These are phyloP conservation scores for Antitrichia curtipendula DNA, from an alignment of 225 moss, liverwort and hornwort genomes.

Conservation along the genomic window DNA sequence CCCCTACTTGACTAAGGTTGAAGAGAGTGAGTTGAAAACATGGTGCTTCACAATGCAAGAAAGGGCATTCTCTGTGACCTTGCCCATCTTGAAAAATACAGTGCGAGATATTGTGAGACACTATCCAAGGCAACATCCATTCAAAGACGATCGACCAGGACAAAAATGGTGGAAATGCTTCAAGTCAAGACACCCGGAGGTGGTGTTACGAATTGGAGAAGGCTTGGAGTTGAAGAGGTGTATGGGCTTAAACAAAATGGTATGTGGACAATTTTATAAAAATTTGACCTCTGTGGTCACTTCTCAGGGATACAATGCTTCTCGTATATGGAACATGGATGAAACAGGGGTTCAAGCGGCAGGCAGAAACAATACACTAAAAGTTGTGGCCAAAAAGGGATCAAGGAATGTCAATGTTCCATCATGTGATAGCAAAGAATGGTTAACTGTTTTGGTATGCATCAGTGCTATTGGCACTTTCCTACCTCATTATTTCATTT, in stretches of 20 bases:
- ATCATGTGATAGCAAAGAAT: neutral
- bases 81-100: neutral
- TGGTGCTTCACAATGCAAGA: neutral
- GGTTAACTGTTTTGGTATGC: neutral
- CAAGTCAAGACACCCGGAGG: neutral
- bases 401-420: neutral
- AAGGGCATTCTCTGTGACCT: neutral
- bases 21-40: neutral
- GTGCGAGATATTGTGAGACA: neutral
- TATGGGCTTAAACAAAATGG: neutral
- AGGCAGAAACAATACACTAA: neutral
- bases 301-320: neutral
- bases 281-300: neutral
- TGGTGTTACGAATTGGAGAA: neutral
- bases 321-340: neutral
- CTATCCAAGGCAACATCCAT: neutral
- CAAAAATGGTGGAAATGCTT: neutral
- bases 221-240: neutral
- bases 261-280: neutral
- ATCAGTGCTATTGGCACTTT: neutral
- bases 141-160: neutral
- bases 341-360: fast-evolving
- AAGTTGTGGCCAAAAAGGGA: neutral
- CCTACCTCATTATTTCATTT: neutral
- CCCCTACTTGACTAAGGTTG: neutral